These are phyloP conservation scores for Knufia petricola DNA, from an alignment of 2,329 filamentous ascomycete genomes.

Conservation along the genomic window DNA sequence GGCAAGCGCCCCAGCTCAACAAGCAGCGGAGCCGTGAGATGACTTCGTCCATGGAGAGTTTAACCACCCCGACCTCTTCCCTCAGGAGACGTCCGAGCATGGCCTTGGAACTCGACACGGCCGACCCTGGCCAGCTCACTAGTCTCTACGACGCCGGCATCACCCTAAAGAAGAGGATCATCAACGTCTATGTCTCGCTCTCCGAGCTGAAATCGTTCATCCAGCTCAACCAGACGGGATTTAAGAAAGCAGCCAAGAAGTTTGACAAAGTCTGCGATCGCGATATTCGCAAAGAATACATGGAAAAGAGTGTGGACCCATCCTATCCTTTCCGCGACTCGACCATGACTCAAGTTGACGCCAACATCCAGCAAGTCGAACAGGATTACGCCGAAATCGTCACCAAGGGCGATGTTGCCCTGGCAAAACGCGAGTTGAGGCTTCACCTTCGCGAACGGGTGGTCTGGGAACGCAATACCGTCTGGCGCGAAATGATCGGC, in stretches of 20 bases:
- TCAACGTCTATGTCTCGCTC: conserved; percentile 78
- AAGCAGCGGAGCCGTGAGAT: conserved; percentile 9
- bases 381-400: conserved; percentile 70
- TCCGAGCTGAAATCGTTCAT: conserved; percentile 94
- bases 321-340: conserved; percentile 72
- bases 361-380: conserved; percentile 66
- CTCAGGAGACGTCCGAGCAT: conserved; percentile 49
- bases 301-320: conserved; percentile 61
- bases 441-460: conserved; percentile 92
- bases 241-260: conserved; percentile 93
- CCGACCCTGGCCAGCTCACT: conserved; percentile 68
- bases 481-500: conserved; percentile 98
- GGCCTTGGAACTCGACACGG: conserved; percentile 50
- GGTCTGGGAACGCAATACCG: conserved; percentile 97
- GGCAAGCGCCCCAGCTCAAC: conserved; percentile 15
- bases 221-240: conserved; percentile 93
- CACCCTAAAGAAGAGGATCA: conserved; percentile 83
- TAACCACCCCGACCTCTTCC: conserved; percentile 46
- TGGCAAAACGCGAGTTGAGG: conserved; percentile 75
- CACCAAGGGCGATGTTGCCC: conserved; percentile 65
- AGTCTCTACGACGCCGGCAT: conserved; percentile 62
- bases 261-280: conserved; percentile 93
- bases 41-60: conserved; percentile 36
- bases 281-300: conserved; percentile 66
- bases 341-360: conserved; percentile 61